Evolutionary conservation across 2,329 filamentous ascomycete species (phyloP), one percentile per base, ranked within the genome.

Genomic region (Cryphonectria japonica): DNA sequence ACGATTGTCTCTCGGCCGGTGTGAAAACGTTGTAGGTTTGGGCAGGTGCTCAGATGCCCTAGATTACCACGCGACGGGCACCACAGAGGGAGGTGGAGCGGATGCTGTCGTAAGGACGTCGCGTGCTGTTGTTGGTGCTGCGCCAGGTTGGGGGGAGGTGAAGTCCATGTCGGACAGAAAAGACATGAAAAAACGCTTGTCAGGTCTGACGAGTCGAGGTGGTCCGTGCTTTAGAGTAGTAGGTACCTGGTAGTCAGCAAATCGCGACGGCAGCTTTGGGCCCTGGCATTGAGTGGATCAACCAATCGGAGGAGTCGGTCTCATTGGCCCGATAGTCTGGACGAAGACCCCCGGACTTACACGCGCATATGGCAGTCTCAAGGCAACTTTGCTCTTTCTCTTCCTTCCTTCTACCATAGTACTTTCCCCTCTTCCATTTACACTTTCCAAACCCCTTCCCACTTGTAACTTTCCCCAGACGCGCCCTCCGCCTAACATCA

Each of bases 311-410:
- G 61, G n/a, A 5, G 61, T 29, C 41, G 39, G 39, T 26, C 43
- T 32, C 11, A 52, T 32, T 34, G 41, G 16, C 19, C 39, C 63
- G 41, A 52, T 34, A 50, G 39, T 37, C 63, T 39, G 29, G 16
- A 60, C 60, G 46, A 60, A 5, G 22, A 22, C 60, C 46, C 63
- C 63, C 32, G 32, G n/a, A 67, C 66, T 67, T 61, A 46, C 66
- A 66, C 32, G 43, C 63, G 50, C 63, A 22, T 32, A 37, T n/a
- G 16, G 37, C 52, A 43, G 37, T 50, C 52, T 54, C 19, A 50
- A 63, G 32, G 67, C 34, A 16, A 50, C 41, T 54, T 29, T 61
- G 60, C 60, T 22, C 54, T 59, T 61, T 54, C 59, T 57, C 57
- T 65, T 65, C 50, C 46, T 41, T 61, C 19, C 41, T 32, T 43